phyloP scores from a whole-genome alignment of 495 filamentous ascomycete species.

The Penicillium chermesinum region DNA sequence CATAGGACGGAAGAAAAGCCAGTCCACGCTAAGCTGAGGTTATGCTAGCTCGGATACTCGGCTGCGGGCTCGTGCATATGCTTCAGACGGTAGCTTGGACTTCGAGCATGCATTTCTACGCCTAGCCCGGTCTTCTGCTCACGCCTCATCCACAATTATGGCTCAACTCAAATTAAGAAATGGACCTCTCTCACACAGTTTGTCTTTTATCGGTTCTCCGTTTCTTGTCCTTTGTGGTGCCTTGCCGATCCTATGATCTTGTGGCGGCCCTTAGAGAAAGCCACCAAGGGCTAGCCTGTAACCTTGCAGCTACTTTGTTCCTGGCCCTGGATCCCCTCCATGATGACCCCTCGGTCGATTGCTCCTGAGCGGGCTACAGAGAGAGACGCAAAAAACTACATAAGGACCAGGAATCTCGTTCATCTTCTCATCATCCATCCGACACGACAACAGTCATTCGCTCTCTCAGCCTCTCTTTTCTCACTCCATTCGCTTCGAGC shows the following conservation, averaged over 20 bases:
- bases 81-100: constrained; percentile 5
- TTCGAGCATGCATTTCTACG: constrained; percentile 6
- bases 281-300: constrained; percentile 21
- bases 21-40: neutral
- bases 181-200: constrained; percentile 10
- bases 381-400: constrained; percentile 21
- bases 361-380: neutral
- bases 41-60: constrained; percentile 14
- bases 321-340: constrained; percentile 21
- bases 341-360: constrained; percentile 7
- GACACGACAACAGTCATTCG: constrained; percentile 15
- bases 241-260: constrained; percentile 24
- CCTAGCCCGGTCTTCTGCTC: neutral
- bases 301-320: constrained; percentile 24
- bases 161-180: neutral
- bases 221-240: constrained; percentile 10
- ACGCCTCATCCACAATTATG: constrained; percentile 4
- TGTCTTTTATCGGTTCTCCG: constrained; percentile 2
- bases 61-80: constrained; percentile 19
- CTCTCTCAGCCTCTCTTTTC: constrained; percentile 10
- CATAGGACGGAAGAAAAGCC: constrained; percentile 4
- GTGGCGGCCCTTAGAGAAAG: constrained; percentile 14
- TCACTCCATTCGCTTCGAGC: constrained; percentile 16
- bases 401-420: constrained; percentile 19
- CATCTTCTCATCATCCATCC: constrained; percentile 12